Evolutionary conservation across 2,329 filamentous ascomycete genomes (phyloP), one percentile per base, ranked within the genome.

Genomic region (Paramyrothecium roridum): DNA sequence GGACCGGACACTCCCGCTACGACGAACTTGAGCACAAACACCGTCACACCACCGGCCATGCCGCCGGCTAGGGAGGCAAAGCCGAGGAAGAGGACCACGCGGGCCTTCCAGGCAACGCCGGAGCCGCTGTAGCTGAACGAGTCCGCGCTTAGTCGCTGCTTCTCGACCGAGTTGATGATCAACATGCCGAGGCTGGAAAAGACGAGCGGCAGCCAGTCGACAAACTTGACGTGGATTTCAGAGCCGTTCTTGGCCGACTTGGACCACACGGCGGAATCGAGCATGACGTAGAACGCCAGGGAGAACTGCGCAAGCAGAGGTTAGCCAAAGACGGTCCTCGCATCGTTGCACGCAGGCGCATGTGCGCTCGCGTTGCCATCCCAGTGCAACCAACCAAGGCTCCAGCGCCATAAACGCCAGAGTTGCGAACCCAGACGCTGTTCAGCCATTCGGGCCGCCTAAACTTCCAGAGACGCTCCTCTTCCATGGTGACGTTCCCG

Each of bases 161-260:
- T 87, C 74, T 88, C 84, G 60, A 87, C 84, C 62, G 79, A 83
- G 77, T 88, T 88, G 77, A 88, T 88, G 70, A 88, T 87, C 56
- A 88, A 78, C 84, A 88, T 88, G 59, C 86, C 85, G 59, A 88
- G 76, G 59, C 80, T 79, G 61, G 80, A 84, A 76, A 87, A 88
- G 70, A 88, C 80, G 61, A 88, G 79, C 52, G 85, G 85, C 60
- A 88, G 80, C 85, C 85, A 88, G 80, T 88, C 85, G 71, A 87
- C 78, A 65, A 87, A 89, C 61, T 77, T 84, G 65, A 89, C 77
- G 73, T 88, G 85, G 40, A 76, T 63, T 69, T 80, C 73, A 54
- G 83, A 85, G 57, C 77, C 80, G 74, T 88, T 88, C 60, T 73
- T 75, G 57, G 76, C 54, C 13, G 81, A 84, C 65, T 85, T 82